Evolutionary conservation across 495 filamentous ascomycete genomes (phyloP).

Genomic region (Cenococcum geophilum): DNA sequence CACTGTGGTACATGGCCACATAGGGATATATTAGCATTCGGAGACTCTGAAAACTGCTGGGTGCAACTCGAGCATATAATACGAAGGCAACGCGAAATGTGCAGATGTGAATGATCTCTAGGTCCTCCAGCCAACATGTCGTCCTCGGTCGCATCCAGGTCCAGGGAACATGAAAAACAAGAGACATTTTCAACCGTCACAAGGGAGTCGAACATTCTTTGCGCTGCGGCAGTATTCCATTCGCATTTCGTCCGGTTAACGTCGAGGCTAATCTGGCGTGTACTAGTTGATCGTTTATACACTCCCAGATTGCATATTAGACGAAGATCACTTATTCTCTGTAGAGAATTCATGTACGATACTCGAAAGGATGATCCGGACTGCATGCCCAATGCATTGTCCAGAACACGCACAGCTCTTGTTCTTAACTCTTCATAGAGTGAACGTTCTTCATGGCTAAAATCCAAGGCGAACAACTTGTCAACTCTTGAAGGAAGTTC

Average conservation of each 20-base stretch:
- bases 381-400: background rate
- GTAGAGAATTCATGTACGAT: slow-evolving; percentile 9
- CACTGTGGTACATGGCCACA: background rate
- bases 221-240: background rate
- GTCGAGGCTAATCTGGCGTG: background rate
- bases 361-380: background rate
- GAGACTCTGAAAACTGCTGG: background rate
- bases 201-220: background rate
- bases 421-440: background rate
- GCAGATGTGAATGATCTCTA: too few relatives aligned
- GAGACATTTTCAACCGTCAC: background rate
- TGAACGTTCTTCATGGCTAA: background rate
- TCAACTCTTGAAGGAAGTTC: slow-evolving; percentile 34
- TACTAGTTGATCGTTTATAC: background rate
- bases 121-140: background rate
- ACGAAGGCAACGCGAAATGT: background rate
- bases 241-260: background rate
- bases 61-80: background rate
- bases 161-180: background rate
- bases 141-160: background rate
- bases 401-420: background rate
- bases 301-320: slow-evolving; percentile 17
- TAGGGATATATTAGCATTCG: background rate
- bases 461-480: background rate
- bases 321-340: slow-evolving; percentile 14